Base-by-base conservation (phyloP, 306 rosid species). In the Begonia fuchsioides region DNA sequence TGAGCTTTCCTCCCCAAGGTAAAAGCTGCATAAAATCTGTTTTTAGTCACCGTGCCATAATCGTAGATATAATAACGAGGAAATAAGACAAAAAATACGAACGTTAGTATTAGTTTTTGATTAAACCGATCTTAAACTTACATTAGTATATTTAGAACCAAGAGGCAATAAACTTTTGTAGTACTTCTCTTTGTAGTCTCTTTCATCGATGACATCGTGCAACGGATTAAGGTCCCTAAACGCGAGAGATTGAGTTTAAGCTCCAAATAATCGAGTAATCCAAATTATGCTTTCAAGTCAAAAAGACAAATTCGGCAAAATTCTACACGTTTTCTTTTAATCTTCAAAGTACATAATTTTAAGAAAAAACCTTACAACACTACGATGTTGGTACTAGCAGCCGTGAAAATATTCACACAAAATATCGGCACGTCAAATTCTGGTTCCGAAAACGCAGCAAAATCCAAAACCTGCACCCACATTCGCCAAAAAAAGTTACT, bases 1-100 rank as follows among this genome's bases (percentile, higher is more conserved):
- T 81, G 51, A 88, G 97, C 83, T 81, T 88, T 73, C 97, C 97
- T 62, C 97, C 97, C 90, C 97, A 88, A 43, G 95, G 93, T 73
- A 88, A 79, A 73, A 70, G 86, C 95, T 88, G 96, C 83, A 83
- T 48, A 51, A 78, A 87, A 55, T 78, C 75, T 71, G 67, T 71
- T 72, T 69, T 77, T 69, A 68, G 77, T 75, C 65, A 67, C 55
- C 54, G 60, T 59, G 61, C 19, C 70, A 67, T 60, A 32, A 48
- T 56, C 58, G 58, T 47, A 72, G 76, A 57, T 59, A 60, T 52
- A 59, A 69, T 53, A 47, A 18, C 17, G n/a, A 44, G 16, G 35
- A 26, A 26, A 26, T 26, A 26, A 57, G 3, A 17, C 50, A 45
- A 17, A n/a, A 5, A 17, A 20, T 20, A 20, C 32, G 32, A 20